These are phyloP conservation scores for Daldinia caldariorum DNA, from an alignment of 495 filamentous ascomycete species.

Conservation along the genomic window DNA sequence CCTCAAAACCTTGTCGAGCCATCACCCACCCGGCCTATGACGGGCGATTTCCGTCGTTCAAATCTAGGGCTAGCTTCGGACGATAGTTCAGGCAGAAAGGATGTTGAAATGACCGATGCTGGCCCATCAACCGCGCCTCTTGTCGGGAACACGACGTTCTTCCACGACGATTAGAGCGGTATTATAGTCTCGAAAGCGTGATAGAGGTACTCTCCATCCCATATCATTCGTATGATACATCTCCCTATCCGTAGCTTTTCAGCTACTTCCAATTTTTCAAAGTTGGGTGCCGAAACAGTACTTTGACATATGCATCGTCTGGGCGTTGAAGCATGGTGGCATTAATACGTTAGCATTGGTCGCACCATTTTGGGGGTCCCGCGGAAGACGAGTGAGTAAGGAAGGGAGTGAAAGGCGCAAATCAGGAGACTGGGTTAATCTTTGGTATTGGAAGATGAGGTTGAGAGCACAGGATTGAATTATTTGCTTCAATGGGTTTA, in stretches of 20 bases:
- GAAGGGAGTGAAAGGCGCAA: conserved; percentile 19
- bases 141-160: conserved; percentile 54
- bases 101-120: conserved; percentile 60
- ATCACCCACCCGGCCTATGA: conserved; percentile 53
- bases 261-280: conserved; percentile 15
- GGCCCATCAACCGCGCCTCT: conserved; percentile 58
- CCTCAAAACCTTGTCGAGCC: conserved; percentile 51
- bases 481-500: conserved; percentile 12
- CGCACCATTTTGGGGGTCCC: conserved; percentile 18
- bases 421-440: conserved; percentile 15
- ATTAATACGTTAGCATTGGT: conserved; percentile 38
- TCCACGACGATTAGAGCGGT: conserved; percentile 54
- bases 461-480: conserved; percentile 15
- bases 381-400: conserved; percentile 9
- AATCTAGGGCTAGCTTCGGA: conserved; percentile 30
- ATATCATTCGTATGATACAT: conserved; percentile 49
- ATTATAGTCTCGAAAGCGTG: not conserved
- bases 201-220: conserved; percentile 33
- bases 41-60: conserved; percentile 48
- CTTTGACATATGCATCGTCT: conserved; percentile 39
- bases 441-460: conserved; percentile 21
- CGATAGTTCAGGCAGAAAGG: conserved; percentile 45
- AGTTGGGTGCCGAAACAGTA: conserved; percentile 25
- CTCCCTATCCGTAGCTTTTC: conserved; percentile 49
- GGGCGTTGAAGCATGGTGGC: conserved; percentile 42